Percentiles rank a stretch among this genome's conserved stretches.
phyloP scores from a whole-genome alignment of 768 basidiomycete species.

The Trametes elegans region DNA sequence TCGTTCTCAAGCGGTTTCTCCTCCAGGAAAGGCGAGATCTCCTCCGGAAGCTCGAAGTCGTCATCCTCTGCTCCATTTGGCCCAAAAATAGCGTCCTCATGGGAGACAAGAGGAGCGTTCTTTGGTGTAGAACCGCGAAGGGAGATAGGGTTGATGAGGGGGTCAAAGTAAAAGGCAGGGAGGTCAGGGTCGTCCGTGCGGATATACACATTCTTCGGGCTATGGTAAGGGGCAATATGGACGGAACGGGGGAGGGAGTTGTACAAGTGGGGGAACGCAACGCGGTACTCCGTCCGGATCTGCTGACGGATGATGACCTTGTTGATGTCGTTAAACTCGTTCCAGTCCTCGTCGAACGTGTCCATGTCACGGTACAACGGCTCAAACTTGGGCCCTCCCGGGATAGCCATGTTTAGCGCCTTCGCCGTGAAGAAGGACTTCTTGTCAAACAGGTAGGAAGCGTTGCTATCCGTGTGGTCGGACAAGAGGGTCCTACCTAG shows the following conservation, averaged over 20 bases:
- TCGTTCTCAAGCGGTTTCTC: conserved; percentile 83
- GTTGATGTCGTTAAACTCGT: conserved; percentile 99
- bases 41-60: conserved; percentile 81
- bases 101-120: conserved; percentile 77
- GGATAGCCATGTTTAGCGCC: conserved; percentile 94
- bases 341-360: conserved; percentile 97
- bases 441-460: conserved; percentile 95
- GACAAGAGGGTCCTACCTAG: conserved; percentile 91
- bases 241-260: conserved; percentile 97
- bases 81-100: conserved; percentile 93
- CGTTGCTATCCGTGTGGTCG: conserved; percentile 88
- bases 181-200: conserved; percentile 99
- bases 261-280: conserved; percentile 98
- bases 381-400: conserved; percentile 98
- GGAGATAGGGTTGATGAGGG: conserved; percentile 96
- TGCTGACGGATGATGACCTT: conserved; percentile 99
- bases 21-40: conserved; percentile 75
- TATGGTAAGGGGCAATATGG: conserved; percentile 87
- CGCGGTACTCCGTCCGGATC: conserved; percentile 98
- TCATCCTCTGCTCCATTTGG: conserved; percentile 84
- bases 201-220: conserved; percentile 97
- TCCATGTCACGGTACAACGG: conserved; percentile 97
- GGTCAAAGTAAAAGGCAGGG: conserved; percentile 98
- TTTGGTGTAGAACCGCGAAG: conserved; percentile 83
- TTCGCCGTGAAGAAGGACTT: conserved; percentile 98